Conservation (phyloP, 768 basidiomycete species). For the Daedaleopsis sinensis region DNA sequence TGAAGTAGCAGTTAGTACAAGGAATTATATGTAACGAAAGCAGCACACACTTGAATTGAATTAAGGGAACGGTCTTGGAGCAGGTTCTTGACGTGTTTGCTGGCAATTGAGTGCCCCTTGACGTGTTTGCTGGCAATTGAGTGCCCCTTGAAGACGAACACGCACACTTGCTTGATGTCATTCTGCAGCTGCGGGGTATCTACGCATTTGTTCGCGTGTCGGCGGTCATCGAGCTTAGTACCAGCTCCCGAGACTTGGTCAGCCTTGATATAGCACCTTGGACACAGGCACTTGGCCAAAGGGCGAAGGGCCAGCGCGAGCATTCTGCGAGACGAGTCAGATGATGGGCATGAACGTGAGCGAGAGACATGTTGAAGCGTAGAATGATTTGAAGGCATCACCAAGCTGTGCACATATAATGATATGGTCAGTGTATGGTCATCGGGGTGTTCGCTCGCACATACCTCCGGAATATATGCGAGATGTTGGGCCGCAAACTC, state of each 20-base stretch:
- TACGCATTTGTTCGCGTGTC: background rate
- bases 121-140: slow-evolving; percentile 11
- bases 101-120: slow-evolving; percentile 5
- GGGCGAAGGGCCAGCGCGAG: slow-evolving; percentile 41
- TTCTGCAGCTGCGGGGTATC: background rate
- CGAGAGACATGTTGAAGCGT: slow-evolving; percentile 11
- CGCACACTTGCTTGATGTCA: slow-evolving; percentile 13
- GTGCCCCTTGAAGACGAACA: slow-evolving; percentile 17
- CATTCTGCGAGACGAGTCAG: too few species aligned
- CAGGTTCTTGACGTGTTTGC: slow-evolving; percentile 9
- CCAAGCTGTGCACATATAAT: too few species aligned
- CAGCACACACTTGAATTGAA: slow-evolving; percentile 21
- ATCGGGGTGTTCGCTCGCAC: slow-evolving; percentile 6
- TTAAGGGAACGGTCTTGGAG: slow-evolving; percentile 17
- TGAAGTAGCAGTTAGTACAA: background rate
- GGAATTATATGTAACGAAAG: too few species aligned
- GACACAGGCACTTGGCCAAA: slow-evolving; percentile 42
- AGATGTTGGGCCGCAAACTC: slow-evolving; percentile 41
- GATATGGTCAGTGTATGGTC: background rate
- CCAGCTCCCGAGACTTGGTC: slow-evolving; percentile 34
- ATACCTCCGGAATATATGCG: slow-evolving; percentile 43
- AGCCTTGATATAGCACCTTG: slow-evolving; percentile 37
- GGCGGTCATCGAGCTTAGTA: background rate
- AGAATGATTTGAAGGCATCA: slow-evolving; percentile 36
- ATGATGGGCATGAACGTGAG: too few species aligned